These are phyloP conservation scores for Endocalyx cinctus DNA, from an alignment of 2,329 filamentous ascomycete genomes.

Conservation along the genomic window DNA sequence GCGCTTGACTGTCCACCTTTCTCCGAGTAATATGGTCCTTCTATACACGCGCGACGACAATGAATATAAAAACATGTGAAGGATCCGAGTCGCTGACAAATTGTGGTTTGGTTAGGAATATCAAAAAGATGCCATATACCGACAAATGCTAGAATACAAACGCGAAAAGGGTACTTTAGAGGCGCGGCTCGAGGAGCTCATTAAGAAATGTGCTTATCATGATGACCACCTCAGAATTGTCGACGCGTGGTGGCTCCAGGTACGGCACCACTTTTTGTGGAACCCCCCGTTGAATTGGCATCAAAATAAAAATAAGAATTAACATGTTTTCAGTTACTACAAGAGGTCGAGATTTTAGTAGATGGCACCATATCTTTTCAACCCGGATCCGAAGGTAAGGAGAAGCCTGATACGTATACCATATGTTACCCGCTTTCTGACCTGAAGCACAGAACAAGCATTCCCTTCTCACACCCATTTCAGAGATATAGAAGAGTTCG, in stretches of 20 bases:
- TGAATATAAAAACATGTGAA: slow-evolving; percentile 15
- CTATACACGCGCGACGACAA: slow-evolving; percentile 21
- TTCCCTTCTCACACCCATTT: slow-evolving; percentile 58
- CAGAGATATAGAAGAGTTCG: slow-evolving; percentile 66
- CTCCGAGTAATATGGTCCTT: slow-evolving; percentile 20
- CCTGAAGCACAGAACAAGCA: slow-evolving; percentile 38
- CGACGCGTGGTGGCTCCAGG: slow-evolving; percentile 93
- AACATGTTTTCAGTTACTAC: slow-evolving; percentile 46
- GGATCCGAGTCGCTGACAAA: slow-evolving; percentile 30
- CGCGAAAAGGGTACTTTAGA: slow-evolving; percentile 81
- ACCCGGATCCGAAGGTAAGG: slow-evolving; percentile 38
- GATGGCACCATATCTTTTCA: slow-evolving; percentile 43
- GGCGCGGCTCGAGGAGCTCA: slow-evolving; percentile 72
- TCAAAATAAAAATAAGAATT: slow-evolving; percentile 9
- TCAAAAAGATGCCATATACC: slow-evolving; percentile 93
- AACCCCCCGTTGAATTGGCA: too few species aligned
- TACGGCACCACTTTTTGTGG: too few species aligned
- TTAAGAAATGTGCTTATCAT: slow-evolving; percentile 74
- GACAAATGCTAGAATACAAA: slow-evolving; percentile 98
- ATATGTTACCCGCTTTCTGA: slow-evolving; percentile 15
- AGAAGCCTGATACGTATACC: too few species aligned
- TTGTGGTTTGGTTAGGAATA: slow-evolving; percentile 59
- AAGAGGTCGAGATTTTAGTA: slow-evolving; percentile 59
- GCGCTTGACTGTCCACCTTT: slow-evolving; percentile 18
- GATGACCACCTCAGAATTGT: slow-evolving; percentile 89